Percentiles rank a stretch among this genome's conserved stretches.
Conservation (phyloP, 495 filamentous ascomycete species). For the Annulohypoxylon maeteangense region DNA sequence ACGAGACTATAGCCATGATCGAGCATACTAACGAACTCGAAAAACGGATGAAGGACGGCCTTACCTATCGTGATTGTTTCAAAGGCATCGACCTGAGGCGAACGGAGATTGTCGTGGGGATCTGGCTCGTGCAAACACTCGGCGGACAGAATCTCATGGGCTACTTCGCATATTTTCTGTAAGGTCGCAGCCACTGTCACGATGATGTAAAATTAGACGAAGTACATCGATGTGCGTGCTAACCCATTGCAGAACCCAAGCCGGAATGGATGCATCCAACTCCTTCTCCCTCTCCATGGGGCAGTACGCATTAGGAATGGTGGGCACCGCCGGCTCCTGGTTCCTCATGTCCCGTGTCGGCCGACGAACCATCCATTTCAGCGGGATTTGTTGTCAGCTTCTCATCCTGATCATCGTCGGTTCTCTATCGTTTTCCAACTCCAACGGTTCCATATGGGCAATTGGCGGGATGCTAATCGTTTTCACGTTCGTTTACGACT, state of each 20-base stretch:
- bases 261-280: slow-evolving; percentile 64
- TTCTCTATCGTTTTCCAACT: slow-evolving; percentile 40
- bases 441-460: slow-evolving; percentile 44
- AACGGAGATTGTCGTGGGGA: slow-evolving; percentile 71
- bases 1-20: slow-evolving; percentile 78
- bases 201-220: neutral
- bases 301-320: slow-evolving; percentile 59
- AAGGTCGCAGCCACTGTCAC: neutral
- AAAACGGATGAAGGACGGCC: slow-evolving; percentile 63
- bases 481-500: slow-evolving; percentile 65
- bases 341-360: slow-evolving; percentile 61
- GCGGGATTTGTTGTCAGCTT: slow-evolving; percentile 52
- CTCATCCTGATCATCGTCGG: slow-evolving; percentile 55
- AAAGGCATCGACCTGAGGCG: slow-evolving; percentile 70
- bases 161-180: slow-evolving; percentile 75
- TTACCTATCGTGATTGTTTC: slow-evolving; percentile 74
- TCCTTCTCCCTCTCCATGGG: slow-evolving; percentile 61
- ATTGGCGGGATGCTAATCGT: slow-evolving; percentile 62
- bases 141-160: slow-evolving; percentile 74
- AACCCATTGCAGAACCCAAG: slow-evolving; percentile 57
- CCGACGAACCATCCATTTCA: slow-evolving; percentile 62
- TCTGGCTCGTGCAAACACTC: slow-evolving; percentile 76
- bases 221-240: neutral
- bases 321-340: slow-evolving; percentile 64
- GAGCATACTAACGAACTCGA: slow-evolving; percentile 75